Evolutionary conservation across 2,329 filamentous ascomycete species (phyloP).

Genomic region (Claviceps monticola): DNA sequence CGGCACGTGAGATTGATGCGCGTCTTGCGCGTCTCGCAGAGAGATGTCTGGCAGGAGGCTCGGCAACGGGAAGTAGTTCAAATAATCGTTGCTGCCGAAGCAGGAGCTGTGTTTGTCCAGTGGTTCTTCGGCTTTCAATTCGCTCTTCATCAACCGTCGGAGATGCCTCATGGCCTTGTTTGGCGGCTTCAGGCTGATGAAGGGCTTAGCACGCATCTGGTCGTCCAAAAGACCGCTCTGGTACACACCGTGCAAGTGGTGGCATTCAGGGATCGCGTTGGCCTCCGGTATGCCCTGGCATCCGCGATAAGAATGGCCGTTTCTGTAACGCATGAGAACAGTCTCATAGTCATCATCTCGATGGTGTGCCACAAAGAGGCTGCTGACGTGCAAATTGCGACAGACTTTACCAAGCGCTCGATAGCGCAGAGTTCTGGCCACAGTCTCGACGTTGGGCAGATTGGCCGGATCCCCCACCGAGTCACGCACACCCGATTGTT

Average conservation of each 20-base stretch:
- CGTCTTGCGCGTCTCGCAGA: constrained; percentile 3
- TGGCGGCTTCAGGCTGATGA: constrained; percentile 23
- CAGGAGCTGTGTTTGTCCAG: constrained; percentile 7
- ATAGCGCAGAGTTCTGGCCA: constrained; percentile 63
- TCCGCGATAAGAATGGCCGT: constrained; percentile 54
- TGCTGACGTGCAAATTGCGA: constrained; percentile 31
- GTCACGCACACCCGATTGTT: constrained; percentile 7
- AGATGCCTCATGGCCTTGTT: constrained; percentile 16
- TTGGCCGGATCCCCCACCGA: constrained; percentile 16
- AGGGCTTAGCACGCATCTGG: constrained; percentile 22
- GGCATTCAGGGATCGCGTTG: constrained; percentile 69
- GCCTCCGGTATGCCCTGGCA: constrained; percentile 53
- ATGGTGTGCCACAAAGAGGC: constrained; percentile 73
- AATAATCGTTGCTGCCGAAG: constrained; percentile 10
- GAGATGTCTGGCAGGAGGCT: constrained; percentile 8
- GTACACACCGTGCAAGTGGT: constrained; percentile 57
- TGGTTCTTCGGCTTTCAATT: constrained; percentile 12
- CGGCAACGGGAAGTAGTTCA: constrained; percentile 12
- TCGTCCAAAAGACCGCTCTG: constrained; percentile 46
- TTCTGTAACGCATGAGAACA: constrained; percentile 61
- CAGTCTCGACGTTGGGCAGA: constrained; percentile 57
- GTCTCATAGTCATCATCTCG: constrained; percentile 87
- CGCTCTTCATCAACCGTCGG: constrained; percentile 16
- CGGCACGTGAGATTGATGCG: constrained; percentile 11
- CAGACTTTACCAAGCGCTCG: constrained; percentile 53